Conservation (phyloP, 2,329 filamentous ascomycete genomes). For the Xylaria sp. region DNA sequence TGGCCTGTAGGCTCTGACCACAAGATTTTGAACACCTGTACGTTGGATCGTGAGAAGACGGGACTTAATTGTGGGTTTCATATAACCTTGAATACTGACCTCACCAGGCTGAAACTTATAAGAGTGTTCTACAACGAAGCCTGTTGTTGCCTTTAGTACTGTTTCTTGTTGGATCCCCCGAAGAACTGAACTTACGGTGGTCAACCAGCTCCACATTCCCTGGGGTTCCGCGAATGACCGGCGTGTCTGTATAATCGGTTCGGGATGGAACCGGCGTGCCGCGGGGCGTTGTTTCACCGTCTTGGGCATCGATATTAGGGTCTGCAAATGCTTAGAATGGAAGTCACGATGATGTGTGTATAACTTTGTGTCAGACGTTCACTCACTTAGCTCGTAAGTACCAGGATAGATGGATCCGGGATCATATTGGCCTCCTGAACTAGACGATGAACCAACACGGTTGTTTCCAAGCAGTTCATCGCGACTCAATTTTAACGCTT, state of each 20-base stretch:
- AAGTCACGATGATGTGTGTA: background rate
- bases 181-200: constrained; percentile 28
- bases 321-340: constrained; percentile 22
- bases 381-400: constrained; percentile 35
- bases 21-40: constrained; percentile 60
- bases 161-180: background rate
- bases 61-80: background rate
- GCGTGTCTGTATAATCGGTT: constrained; percentile 21
- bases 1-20: constrained; percentile 59
- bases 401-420: constrained; percentile 30
- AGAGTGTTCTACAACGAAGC: constrained; percentile 38
- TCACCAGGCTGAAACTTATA: constrained; percentile 40
- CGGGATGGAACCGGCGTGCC: constrained; percentile 22
- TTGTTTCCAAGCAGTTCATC: constrained; percentile 30
- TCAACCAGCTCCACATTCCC: constrained; percentile 34
- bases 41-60: constrained; percentile 9
- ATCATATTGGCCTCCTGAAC: constrained; percentile 27
- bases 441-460: constrained; percentile 30
- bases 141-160: constrained; percentile 32
- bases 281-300: constrained; percentile 30
- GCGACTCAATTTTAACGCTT: constrained; percentile 32
- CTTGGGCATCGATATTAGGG: constrained; percentile 14
- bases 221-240: constrained; percentile 36
- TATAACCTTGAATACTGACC: constrained; percentile 25
- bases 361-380: constrained; percentile 16